Base-by-base conservation (phyloP, 2,329 filamentous ascomycete genomes). In the Elsinoe batatas region DNA sequence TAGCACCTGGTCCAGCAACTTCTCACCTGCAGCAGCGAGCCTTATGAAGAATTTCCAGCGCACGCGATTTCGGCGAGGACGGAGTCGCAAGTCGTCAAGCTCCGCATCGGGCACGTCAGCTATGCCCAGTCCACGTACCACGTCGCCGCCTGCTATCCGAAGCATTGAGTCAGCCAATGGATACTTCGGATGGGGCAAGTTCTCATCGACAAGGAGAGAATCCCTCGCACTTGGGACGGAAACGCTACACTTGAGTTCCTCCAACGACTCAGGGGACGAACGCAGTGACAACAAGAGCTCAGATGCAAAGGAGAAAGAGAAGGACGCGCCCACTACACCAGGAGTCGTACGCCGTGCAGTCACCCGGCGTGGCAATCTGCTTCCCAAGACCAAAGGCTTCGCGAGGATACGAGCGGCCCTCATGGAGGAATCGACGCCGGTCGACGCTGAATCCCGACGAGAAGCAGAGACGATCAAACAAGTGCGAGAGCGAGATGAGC, bases 391-490 rank as follows among this genome's bases (percentile, higher is more conserved):
- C 0, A 95, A 95, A 72, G 90, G 86, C 0, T 98, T 98, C 69
- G 90, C 91, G 4, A 85, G 93, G 10, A 95, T 98, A 61, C 83
- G 88, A 59, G 93, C 91, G 7, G 90, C 90, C 3, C 78, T 98
- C 0, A 78, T 88, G 57, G 93, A 98, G 72, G 93, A 98, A 72
- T 80, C 82, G 13, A 83, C 90, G 0, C 93, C 93, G 0, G 77
- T 95, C 8, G 93, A 98, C 64, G 85, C 86, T 40, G 93, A 98
- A 69, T 83, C 89, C 57, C 84, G 87, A 53, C 85, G 90, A 37
- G 93, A 98, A 74, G 90, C 91, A 36, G 91, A 97, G 70, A 93
- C 97, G 4, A 89, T 98, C 60, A 87, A 89, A 51, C 93, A 96
- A 70, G 91, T 97, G 26, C 86, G 90, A 40, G 93, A 97, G 69